Base-by-base conservation (phyloP, 169 alveolate species). In the Plasmodium gallinaceum region DNA sequence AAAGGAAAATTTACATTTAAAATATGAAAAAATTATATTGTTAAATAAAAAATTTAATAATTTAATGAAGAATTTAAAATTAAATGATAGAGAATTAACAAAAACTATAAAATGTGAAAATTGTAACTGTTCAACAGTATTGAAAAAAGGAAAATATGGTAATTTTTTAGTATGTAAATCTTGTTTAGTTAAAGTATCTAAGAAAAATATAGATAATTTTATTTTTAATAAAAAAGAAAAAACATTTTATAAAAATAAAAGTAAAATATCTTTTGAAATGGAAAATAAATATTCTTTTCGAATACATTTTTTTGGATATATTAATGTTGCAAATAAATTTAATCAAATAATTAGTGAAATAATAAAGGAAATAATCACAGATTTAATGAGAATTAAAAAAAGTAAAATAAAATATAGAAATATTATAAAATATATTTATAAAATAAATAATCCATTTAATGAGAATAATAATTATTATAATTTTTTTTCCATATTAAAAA, bases 121-220 rank as follows among this genome's bases (percentile, higher is more conserved):
- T 7, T 76, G 88, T 22, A 43, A 45, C 18, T 7, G 68, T 20
- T 18, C 26, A 45, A 37, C 65, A 6, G 45, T 45, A 37, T 7
- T 76, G 24, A 76, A 64, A 43, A 69, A 61, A 39, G 88, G 88
- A 51, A 76, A 64, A 54, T 76, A 76, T 76, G 76, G 69, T 12
- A 7, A 32, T 43, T 76, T 62, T 24, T 76, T 76, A 37, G 48
- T 16, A 6, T 76, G 88, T 54, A 76, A 39, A 24, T 20, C 39
- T 5, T 76, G 88, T 16, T 32, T 62, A n/a, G 39, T 62, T 32
- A 76, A 22, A 54, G 32, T 76, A 14, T 62, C 74, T 7, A 76
- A 46, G 45, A 43, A 22, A 54, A 22, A 57, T 62, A 58, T 62
- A 39, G 88, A 76, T 20, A 20, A 76, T 7, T 62, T 54, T 60